Conservation (phyloP, 2,329 filamentous ascomycete genomes). For the Dendrostoma leiphaemia region DNA sequence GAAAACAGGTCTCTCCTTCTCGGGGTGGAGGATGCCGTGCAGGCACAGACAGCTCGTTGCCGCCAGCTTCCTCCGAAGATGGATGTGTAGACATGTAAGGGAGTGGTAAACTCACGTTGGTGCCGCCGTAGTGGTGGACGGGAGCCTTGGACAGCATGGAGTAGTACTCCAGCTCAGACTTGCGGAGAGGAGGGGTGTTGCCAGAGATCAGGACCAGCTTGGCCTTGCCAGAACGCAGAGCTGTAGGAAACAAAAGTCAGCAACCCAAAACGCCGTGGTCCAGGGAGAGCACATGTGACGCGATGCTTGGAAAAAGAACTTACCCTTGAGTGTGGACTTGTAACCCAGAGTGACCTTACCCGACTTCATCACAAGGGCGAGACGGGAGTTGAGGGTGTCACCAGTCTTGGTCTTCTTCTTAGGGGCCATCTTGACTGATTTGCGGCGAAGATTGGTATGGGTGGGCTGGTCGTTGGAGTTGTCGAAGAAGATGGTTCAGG, state of each 20-base stretch:
- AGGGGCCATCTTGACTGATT: conserved; percentile 60
- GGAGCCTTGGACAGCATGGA: conserved; percentile 89
- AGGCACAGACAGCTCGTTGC: conserved; percentile 3
- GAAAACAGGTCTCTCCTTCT: conserved; percentile 76
- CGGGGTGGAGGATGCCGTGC: conserved; percentile 55
- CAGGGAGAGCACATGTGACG: too few relatives aligned
- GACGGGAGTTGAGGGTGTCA: conserved; percentile 64
- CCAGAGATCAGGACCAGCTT: conserved; percentile 90
- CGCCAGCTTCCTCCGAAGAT: conserved; percentile 12
- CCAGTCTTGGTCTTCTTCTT: conserved; percentile 85
- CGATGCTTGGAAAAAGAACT: conserved; percentile 10
- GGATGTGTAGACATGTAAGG: conserved; percentile 9
- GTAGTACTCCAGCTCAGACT: conserved; percentile 96
- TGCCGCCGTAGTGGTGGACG: conserved; percentile 96
- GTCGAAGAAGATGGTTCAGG: conserved; percentile 1
- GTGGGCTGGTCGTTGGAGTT: conserved; percentile 19
- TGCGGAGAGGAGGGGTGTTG: conserved; percentile 97
- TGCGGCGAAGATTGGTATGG: conserved; percentile 23
- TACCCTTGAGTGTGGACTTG: conserved; percentile 63
- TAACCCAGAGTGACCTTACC: conserved; percentile 85
- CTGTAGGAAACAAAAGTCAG: conserved; percentile 61
- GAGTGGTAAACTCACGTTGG: conserved; percentile 80
- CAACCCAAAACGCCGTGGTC: conserved; percentile 24
- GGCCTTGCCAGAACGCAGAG: conserved; percentile 91
- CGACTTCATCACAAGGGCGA: conserved; percentile 63